Evolutionary conservation across 2,329 filamentous ascomycete genomes (phyloP), one percentile per base, ranked within the genome.

Genomic region (Aspergillus udagawae): DNA sequence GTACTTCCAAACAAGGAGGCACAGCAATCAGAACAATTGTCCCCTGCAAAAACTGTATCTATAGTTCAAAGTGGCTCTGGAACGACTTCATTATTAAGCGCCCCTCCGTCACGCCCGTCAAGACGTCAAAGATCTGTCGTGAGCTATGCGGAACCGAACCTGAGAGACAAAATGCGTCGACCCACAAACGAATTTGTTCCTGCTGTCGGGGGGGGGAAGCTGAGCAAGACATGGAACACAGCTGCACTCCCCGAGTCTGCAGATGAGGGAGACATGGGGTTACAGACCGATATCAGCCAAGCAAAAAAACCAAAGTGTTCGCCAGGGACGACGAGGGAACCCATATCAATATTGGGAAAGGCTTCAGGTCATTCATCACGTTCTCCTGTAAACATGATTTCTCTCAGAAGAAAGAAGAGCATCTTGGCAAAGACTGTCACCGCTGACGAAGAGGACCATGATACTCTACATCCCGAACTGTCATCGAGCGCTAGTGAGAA

Each of bases 151-250:
- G 89, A 93, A 71, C 90, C 90, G 1, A 93, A 89, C 66, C 78
- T 94, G 45, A 83, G 88, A 60, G 88, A 87, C 68, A 94, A 94
- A 76, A 92, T 94, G 90, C 83, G 90, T 57, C 83, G 90, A 58
- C 89, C 90, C 23, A 89, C 87, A 1, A 90, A 90, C 68, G 85
- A 90, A 62, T 74, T 92, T 9, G 83, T 88, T 38, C 89, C 92
- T 70, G 90, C 89, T 1, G 89, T 93, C 14, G 75, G 82, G 10
- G 85, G 83, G n/a, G 83, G 69, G 53, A 64, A 67, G 51, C 62
- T 67, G 56, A 65, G 73, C 77, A 79, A 65, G 78, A 79, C 38
- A 54, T 83, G 80, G 71, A 51, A 71, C 71, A 55, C 73, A 70
- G 68, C 66, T 67, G 69, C 44, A 10, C 21, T 14, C 5, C 44